Percentiles rank a stretch among this genome's conserved stretches.
Evolutionary conservation across 352 stramenopile species (phyloP).

Genomic region (Phytophthora capsici): DNA sequence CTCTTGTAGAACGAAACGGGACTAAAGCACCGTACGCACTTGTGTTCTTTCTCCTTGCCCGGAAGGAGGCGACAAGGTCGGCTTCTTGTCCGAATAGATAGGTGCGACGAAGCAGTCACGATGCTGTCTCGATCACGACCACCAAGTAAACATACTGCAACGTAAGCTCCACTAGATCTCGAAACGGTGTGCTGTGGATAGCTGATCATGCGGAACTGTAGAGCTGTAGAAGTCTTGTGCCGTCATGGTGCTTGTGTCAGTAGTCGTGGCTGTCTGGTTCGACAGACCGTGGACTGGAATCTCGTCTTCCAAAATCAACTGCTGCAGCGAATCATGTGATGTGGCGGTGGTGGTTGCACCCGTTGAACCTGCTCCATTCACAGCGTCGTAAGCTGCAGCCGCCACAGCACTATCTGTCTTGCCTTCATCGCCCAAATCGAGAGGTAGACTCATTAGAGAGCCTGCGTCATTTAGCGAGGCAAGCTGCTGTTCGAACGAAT

Average conservation of each 20-base stretch:
- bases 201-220: slow-evolving; percentile 47
- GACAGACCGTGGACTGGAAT: slow-evolving; percentile 35
- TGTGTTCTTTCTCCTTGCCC: slow-evolving; percentile 11
- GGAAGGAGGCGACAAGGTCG: neutral
- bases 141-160: slow-evolving; percentile 17
- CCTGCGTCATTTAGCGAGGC: slow-evolving; percentile 46
- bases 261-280: slow-evolving; percentile 9
- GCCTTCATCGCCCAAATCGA: slow-evolving; percentile 32
- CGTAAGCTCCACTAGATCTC: slow-evolving; percentile 51
- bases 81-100: slow-evolving; percentile 43
- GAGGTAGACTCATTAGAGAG: slow-evolving; percentile 38
- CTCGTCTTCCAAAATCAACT: slow-evolving; percentile 48
- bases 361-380: slow-evolving; percentile 23
- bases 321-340: slow-evolving; percentile 39
- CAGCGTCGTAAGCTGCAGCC: slow-evolving; percentile 23
- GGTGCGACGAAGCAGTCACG: slow-evolving; percentile 19
- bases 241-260: slow-evolving; percentile 46
- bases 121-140: slow-evolving; percentile 7
- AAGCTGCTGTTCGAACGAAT: slow-evolving; percentile 51
- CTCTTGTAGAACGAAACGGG: slow-evolving; percentile 20
- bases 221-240: slow-evolving; percentile 66
- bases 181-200: slow-evolving; percentile 54
- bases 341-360: slow-evolving; percentile 8
- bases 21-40: slow-evolving; percentile 20
- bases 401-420: slow-evolving; percentile 27